phyloP scores from a whole-genome alignment of 129 eudicot genomes.

The Chrysanthemum seticuspe region DNA sequence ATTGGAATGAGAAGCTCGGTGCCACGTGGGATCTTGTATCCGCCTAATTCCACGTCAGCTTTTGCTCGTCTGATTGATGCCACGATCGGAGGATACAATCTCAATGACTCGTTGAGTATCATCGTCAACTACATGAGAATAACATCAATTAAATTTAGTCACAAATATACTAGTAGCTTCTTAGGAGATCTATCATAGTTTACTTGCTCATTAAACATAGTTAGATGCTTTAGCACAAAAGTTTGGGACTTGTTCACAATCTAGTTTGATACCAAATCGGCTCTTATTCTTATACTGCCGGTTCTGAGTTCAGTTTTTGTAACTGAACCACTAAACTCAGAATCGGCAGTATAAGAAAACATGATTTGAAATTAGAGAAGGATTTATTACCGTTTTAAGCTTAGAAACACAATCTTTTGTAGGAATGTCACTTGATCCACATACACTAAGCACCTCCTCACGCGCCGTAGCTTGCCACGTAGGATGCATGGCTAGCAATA shows the following conservation, averaged over 20 bases:
- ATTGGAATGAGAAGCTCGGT: slow-evolving; percentile 79
- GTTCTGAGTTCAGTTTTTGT: background rate
- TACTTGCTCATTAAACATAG: background rate
- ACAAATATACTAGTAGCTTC: background rate
- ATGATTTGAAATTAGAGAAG: background rate
- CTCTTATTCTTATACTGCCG: no score
- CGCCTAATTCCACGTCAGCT: slow-evolving; percentile 61
- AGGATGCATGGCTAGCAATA: slow-evolving; percentile 91
- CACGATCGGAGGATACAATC: slow-evolving; percentile 81
- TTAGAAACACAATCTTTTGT: slow-evolving; percentile 76
- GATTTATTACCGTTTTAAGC: slow-evolving; percentile 65
- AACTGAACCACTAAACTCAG: no score
- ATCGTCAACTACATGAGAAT: slow-evolving; percentile 58
- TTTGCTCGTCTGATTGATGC: slow-evolving; percentile 76
- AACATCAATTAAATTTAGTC: background rate
- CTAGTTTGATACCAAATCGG: no score
- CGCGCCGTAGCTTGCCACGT: slow-evolving; percentile 93
- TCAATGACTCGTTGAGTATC: slow-evolving; percentile 73
- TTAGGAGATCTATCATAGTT: background rate
- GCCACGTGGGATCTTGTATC: slow-evolving; percentile 62
- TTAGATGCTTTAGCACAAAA: no score
- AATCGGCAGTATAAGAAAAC: background rate
- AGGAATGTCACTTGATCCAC: slow-evolving; percentile 81
- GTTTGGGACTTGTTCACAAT: no score
- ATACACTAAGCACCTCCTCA: slow-evolving; percentile 80